These are phyloP conservation scores for Pichia sp. DNA, from an alignment of 1,139 yeast genomes.

Conservation along the genomic window DNA sequence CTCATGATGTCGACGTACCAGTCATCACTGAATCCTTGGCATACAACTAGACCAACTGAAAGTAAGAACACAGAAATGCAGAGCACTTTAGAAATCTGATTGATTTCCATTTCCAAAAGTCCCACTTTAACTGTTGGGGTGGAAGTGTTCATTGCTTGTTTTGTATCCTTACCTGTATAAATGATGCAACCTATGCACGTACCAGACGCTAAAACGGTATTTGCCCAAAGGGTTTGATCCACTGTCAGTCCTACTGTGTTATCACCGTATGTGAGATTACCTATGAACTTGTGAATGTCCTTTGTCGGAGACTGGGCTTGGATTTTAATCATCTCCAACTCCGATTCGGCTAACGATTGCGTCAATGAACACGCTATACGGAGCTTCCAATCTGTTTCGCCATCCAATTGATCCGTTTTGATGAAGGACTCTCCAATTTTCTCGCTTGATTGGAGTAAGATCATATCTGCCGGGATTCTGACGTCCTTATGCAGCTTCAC, in stretches of 20 bases:
- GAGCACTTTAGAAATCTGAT: conserved; percentile 78
- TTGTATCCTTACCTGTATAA: conserved; percentile 89
- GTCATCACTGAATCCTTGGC: conserved; percentile 66
- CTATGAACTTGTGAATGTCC: conserved; percentile 75
- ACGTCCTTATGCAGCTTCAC: conserved; percentile 77
- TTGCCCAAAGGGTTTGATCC: conserved; percentile 97
- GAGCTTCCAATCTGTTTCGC: conserved; percentile 98
- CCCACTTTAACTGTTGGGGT: conserved; percentile 89
- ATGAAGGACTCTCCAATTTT: conserved; percentile 83
- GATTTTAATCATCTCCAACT: conserved; percentile 47
- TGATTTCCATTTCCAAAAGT: conserved; percentile 83
- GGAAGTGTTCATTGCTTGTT: conserved; percentile 92
- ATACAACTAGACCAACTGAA: conserved; percentile 71
- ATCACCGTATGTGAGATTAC: conserved; percentile 53
- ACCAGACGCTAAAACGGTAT: conserved; percentile 93
- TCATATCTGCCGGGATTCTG: conserved; percentile 90
- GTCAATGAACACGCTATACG: conserved; percentile 73
- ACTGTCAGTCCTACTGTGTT: conserved; percentile 66
- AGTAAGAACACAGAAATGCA: conserved; percentile 82
- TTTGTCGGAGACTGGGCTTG: conserved; percentile 77
- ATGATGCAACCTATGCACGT: conserved; percentile 81
- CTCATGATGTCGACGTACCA: conserved; percentile 94
- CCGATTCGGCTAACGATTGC: conserved; percentile 50
- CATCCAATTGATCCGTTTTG: conserved; percentile 96
- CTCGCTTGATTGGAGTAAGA: conserved; percentile 80